A percentile compares a stretch with the other conserved stretches of the same genome.
Evolutionary conservation across 768 basidiomycete species (phyloP).

Genomic region (Serendipita sp.): DNA sequence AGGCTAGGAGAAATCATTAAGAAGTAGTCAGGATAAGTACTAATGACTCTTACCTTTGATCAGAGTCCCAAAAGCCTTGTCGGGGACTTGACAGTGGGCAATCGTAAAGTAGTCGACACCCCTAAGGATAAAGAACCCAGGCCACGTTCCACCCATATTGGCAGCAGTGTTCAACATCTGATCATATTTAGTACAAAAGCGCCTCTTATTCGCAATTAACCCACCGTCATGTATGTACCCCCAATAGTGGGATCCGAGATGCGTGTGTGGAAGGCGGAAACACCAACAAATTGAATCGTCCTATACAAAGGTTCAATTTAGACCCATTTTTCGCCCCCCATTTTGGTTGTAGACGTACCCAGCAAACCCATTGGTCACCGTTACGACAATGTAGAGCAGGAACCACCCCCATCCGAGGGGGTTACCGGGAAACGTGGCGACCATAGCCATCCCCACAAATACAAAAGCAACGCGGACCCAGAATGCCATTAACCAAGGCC

Average conservation of each 20-base stretch:
- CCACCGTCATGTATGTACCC: conserved; percentile 97
- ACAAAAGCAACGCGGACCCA: conserved; percentile 72
- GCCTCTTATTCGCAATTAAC: conserved; percentile 14
- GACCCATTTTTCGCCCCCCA: not conserved
- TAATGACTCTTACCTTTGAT: conserved; percentile 20
- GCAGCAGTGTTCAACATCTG: conserved; percentile 89
- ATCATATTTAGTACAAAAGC: not conserved
- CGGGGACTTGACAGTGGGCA: conserved; percentile 56
- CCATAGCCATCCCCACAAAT: conserved; percentile 52
- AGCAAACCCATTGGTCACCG: conserved; percentile 68
- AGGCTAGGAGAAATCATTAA: conserved; percentile 26
- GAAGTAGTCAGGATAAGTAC: conserved; percentile 27
- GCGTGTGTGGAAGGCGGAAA: conserved; percentile 96
- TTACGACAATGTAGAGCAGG: conserved; percentile 58
- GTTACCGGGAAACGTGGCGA: conserved; percentile 68
- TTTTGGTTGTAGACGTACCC: conserved; percentile 35
- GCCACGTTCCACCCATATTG: conserved; percentile 98
- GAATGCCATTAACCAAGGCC: conserved; percentile 83
- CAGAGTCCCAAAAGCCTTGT: conserved; percentile 12
- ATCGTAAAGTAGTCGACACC: conserved; percentile 79
- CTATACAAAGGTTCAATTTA: conserved; percentile 24
- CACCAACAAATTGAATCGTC: conserved; percentile 97
- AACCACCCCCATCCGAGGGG: conserved; percentile 68
- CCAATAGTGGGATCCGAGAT: conserved; percentile 94
- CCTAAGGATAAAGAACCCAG: conserved; percentile 80